A percentile compares a stretch with the other conserved stretches of the same genome.
phyloP scores from a whole-genome alignment of 1,284 basidiomycete genomes.

The Acaromyces ingoldii region DNA sequence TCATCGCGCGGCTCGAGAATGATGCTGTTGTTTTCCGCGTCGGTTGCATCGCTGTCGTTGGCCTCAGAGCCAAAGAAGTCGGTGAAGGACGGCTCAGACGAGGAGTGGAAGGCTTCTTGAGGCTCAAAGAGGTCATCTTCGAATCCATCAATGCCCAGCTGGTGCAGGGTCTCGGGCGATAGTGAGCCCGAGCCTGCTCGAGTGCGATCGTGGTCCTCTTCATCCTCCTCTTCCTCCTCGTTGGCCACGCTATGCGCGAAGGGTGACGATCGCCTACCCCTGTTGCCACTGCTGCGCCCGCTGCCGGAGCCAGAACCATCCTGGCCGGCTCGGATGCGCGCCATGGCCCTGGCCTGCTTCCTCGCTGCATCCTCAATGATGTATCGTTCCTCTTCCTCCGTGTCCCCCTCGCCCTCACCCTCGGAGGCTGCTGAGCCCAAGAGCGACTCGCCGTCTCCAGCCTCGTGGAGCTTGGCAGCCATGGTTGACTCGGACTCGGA shows the following conservation, averaged over 20 bases:
- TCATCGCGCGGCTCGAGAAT: slow-evolving; percentile 7
- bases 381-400: slow-evolving; percentile 43
- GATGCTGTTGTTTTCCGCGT: slow-evolving; percentile 2
- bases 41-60: slow-evolving; percentile 25
- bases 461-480: slow-evolving; percentile 45
- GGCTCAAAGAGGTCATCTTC: slow-evolving; percentile 45
- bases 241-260: slow-evolving; percentile 14
- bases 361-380: slow-evolving; percentile 41
- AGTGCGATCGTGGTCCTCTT: not conserved
- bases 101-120: slow-evolving; percentile 44
- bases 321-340: slow-evolving; percentile 8
- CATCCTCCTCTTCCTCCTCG: slow-evolving; percentile 18
- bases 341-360: slow-evolving; percentile 17
- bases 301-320: slow-evolving; percentile 12
- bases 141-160: slow-evolving; percentile 30
- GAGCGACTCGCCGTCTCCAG: slow-evolving; percentile 46
- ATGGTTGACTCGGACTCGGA: slow-evolving; percentile 43
- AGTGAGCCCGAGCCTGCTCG: too few species aligned
- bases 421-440: slow-evolving; percentile 44
- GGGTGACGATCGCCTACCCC: slow-evolving; percentile 15
- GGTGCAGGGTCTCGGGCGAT: slow-evolving; percentile 34
- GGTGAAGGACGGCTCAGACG: slow-evolving; percentile 48
- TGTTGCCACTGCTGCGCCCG: slow-evolving; percentile 18
- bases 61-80: slow-evolving; percentile 46
- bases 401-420: slow-evolving; percentile 23